Conservation (phyloP, 306 rosid genomes). For the Medicago ruthenica region DNA sequence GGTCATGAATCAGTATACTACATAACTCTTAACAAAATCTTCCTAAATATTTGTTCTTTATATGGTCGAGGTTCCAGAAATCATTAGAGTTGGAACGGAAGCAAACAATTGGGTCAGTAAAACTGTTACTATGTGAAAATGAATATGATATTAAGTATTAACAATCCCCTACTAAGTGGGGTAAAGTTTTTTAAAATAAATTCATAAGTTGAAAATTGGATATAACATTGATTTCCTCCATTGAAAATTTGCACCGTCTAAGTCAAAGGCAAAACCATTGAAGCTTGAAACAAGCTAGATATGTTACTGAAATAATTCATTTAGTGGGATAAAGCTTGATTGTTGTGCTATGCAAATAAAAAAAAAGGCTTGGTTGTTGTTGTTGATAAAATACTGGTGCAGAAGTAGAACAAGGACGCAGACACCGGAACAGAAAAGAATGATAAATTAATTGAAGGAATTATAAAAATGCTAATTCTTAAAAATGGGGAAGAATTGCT, state of each 20-base stretch:
- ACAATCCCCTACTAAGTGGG: neutral
- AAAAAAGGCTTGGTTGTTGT: too few relatives aligned
- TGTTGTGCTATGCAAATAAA: too few relatives aligned
- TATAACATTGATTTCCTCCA: neutral
- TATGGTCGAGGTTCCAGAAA: neutral
- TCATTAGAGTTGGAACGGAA: neutral
- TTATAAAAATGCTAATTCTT: too few relatives aligned
- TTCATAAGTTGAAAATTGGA: neutral
- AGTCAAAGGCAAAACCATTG: neutral
- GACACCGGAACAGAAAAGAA: too few relatives aligned
- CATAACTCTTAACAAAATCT: neutral
- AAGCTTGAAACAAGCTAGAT: neutral
- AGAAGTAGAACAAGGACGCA: too few relatives aligned
- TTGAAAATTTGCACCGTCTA: neutral
- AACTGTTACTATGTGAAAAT: too few relatives aligned
- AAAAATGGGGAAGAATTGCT: constrained; percentile 25
- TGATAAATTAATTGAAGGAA: too few relatives aligned
- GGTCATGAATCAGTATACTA: neutral
- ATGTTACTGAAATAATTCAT: neutral
- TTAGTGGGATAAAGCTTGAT: too few relatives aligned
- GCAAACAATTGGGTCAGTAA: neutral
- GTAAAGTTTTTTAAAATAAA: neutral
- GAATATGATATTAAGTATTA: neutral
- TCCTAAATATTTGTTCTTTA: neutral
- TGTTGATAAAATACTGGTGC: too few relatives aligned